Evolutionary conservation across 164 flowering plant genomes (phyloP).

Genomic region (Chloranthus sessilifolius): DNA sequence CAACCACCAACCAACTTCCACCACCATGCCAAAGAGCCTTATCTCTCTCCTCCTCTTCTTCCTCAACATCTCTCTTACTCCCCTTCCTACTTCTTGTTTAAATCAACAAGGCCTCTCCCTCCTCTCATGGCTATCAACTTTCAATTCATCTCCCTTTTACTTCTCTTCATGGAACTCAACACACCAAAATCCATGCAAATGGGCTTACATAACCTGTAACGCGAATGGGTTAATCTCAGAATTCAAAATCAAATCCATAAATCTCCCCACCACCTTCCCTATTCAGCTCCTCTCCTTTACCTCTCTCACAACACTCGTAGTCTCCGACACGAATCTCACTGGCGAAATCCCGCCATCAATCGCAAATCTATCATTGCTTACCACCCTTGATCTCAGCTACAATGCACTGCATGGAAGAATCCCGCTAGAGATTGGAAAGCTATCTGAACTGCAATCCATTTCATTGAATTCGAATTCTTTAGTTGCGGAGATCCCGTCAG

Average conservation of each 20-base stretch:
- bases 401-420: constrained; percentile 39
- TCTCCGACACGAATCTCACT: constrained; percentile 38
- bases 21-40: neutral
- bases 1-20: neutral
- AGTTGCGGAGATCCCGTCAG: constrained; percentile 33
- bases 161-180: constrained; percentile 53
- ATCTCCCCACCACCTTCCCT: constrained; percentile 39
- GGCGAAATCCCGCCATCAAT: constrained; percentile 45
- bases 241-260: constrained; percentile 33
- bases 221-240: constrained; percentile 33
- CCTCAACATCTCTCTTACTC: constrained; percentile 2
- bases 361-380: constrained; percentile 31
- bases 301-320: constrained; percentile 31
- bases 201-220: constrained; percentile 47
- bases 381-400: constrained; percentile 45
- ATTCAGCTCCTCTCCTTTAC: constrained; percentile 30
- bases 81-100: constrained; percentile 2
- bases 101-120: constrained; percentile 19
- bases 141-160: constrained; percentile 33
- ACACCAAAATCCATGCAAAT: constrained; percentile 48
- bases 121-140: constrained; percentile 57
- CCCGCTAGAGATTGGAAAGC: constrained; percentile 36
- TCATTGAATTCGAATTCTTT: constrained; percentile 37
- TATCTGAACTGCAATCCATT: constrained; percentile 27
- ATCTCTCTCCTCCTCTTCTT: constrained; percentile 7